Conservation (phyloP, 2,329 filamentous ascomycete species). For the Moelleriella libera region DNA sequence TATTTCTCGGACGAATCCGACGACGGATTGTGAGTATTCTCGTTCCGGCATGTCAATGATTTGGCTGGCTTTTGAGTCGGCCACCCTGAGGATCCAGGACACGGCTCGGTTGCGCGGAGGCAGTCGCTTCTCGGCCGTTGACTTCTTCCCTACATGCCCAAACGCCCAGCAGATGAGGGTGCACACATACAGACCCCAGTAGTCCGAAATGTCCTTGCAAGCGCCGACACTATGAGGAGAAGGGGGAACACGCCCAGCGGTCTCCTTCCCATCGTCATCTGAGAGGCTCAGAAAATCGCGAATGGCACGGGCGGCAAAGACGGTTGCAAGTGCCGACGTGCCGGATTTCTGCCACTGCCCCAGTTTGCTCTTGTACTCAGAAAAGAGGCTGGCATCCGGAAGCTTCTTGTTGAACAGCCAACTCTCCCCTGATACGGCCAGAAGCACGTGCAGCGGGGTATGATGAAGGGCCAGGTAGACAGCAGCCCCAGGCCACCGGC, state of each 20-base stretch:
- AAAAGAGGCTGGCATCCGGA: constrained; percentile 25
- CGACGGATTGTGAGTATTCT: constrained; percentile 28
- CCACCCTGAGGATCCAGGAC: constrained; percentile 25
- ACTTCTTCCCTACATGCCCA: constrained; percentile 18
- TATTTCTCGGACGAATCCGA: constrained; percentile 31
- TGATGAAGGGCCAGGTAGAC: constrained; percentile 43
- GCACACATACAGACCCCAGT: constrained; percentile 42
- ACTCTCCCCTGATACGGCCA: constrained; percentile 43
- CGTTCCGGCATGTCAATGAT: constrained; percentile 18
- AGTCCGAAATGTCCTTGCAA: constrained; percentile 29
- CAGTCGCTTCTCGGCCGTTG: constrained; percentile 7
- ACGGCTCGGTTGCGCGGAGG: constrained; percentile 14
- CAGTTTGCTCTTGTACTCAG: constrained; percentile 31
- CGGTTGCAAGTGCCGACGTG: constrained; percentile 28
- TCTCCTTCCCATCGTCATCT: not conserved
- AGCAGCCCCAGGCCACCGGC: constrained; percentile 28
- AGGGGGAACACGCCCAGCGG: constrained; percentile 7
- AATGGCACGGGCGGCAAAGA: constrained; percentile 38
- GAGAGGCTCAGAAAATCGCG: constrained; percentile 22
- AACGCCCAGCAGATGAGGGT: constrained; percentile 47
- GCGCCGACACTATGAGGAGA: constrained; percentile 2
- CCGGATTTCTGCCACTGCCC: constrained; percentile 29
- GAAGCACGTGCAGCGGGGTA: constrained; percentile 42
- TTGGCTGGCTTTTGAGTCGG: constrained; percentile 23
- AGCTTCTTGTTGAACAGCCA: constrained; percentile 45